Conservation (phyloP, 208 protist genomes). For the Leishmania mexicana region DNA sequence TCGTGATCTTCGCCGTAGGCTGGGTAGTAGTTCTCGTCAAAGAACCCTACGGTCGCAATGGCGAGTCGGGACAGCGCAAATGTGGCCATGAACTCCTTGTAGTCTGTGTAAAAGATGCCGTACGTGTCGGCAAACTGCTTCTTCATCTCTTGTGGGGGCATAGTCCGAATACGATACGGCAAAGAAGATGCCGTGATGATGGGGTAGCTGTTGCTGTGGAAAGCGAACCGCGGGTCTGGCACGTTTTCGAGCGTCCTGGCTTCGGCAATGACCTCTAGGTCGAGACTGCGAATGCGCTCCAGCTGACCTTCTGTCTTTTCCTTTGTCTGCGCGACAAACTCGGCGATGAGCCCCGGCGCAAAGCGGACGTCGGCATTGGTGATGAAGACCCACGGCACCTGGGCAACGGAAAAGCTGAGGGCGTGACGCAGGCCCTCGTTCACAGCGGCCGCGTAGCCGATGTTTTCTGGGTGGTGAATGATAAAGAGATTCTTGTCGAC, state of each 20-base stretch:
- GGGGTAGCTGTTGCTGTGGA: conserved; percentile 9
- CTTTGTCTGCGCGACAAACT: conserved; percentile 17
- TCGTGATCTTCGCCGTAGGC: conserved; percentile 61
- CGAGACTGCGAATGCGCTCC: conserved; percentile 1
- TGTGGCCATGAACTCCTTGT: conserved; percentile 22
- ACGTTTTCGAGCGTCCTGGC: neutral
- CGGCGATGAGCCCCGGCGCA: conserved; percentile 3
- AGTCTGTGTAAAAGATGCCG: conserved; percentile 37
- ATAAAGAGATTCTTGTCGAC: conserved; percentile 24
- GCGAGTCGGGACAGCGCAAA: conserved; percentile 44
- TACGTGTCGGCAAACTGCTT: conserved; percentile 17
- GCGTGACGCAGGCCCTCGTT: conserved; percentile 38
- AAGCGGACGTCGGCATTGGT: conserved; percentile 47
- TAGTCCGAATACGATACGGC: conserved; percentile 45
- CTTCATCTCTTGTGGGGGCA: conserved; percentile 20
- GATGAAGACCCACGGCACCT: conserved; percentile 45
- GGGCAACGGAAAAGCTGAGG: conserved; percentile 17
- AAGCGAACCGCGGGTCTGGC: conserved; percentile 11
- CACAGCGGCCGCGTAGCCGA: conserved; percentile 31
- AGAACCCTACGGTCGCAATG: conserved; percentile 46
- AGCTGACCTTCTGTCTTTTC: conserved; percentile 11
- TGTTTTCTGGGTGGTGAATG: conserved; percentile 33
- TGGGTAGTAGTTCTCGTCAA: conserved; percentile 69
- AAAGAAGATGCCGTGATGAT: conserved; percentile 39
- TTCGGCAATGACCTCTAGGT: conserved; percentile 26